phyloP scores from a whole-genome alignment of 805 yeast genomes.

The Pichia deserticola region DNA sequence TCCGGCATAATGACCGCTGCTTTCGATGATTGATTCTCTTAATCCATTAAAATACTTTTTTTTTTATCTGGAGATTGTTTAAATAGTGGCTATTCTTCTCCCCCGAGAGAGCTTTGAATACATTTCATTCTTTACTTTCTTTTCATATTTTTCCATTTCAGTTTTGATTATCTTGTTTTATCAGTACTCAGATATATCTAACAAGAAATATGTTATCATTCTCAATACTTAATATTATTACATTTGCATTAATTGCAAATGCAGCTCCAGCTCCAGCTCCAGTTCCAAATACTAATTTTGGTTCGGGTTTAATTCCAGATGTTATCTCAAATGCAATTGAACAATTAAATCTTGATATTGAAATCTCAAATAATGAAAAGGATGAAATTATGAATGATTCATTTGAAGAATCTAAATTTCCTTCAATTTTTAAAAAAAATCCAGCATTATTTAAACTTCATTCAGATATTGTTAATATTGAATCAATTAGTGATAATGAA shows the following conservation, averaged over 20 bases:
- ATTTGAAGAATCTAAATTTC: neutral
- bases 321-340: neutral
- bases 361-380: no score
- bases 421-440: conserved; percentile 8
- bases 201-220: neutral
- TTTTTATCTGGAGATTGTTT: no score
- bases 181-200: no score
- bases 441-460: conserved; percentile 27
- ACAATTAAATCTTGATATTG: neutral
- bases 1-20: no score
- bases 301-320: neutral
- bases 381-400: no score
- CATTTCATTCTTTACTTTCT: no score
- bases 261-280: conserved; percentile 6
- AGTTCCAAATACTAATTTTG: neutral
- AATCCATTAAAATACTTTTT: no score
- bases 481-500: conserved; percentile 32
- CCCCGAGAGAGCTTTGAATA: no score
- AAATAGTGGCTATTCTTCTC: no score
- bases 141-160: no score
- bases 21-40: no score
- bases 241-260: neutral
- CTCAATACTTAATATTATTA: neutral
- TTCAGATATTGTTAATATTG: conserved; percentile 27
- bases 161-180: no score